Evolutionary conservation across 2,329 filamentous ascomycete species (phyloP), one percentile per base, ranked within the genome.

Genomic region (Metarhizium robertsii): DNA sequence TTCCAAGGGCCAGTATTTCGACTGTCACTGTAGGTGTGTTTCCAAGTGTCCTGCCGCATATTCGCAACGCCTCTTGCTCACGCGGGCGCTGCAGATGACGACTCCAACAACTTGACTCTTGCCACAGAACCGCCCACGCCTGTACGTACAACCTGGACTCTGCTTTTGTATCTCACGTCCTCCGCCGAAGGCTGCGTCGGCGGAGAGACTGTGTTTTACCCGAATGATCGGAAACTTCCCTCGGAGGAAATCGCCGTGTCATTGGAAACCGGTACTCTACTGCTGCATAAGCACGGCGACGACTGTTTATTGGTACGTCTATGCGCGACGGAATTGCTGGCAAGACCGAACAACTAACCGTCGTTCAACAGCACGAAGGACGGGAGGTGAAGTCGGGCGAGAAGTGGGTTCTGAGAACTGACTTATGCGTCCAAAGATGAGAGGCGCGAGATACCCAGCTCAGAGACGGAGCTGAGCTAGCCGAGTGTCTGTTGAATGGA

Each of bases 121-220:
- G 75, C 65, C 2, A 52, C 61, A 3, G 62, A 67, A 20, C 63
- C 62, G 18, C 66, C 68, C 0, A 59, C 66, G 32, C 62, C 65
- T 30, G 69, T 66, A 32, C 65, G 67, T 36, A 96, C 92, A 5
- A 96, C 91, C 0, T 96, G 92, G 91, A 96, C 92, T 0, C 75
- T 96, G 5, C 78, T 96, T 0, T 80, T 96, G 40, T 97, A 96
- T 66, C 79, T 96, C 54, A 94, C 88, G 1, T 90, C 86, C 1
- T 76, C 83, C 2, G 73, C 79, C 1, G 88, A 88, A 6, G 88
- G 87, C 4, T 95, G 91, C 63, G 69, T 81, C 25, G 92, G 92
- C 25, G 92, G 92, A 36, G 90, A 96, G 71, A 96, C 92, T 0
- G 89, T 94, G 36, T 96, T 96, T 70, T 95, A 95, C 67, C 88